Percentiles rank a stretch among this genome's conserved stretches.
These are phyloP conservation scores for Auriscalpium vulgare DNA, from an alignment of 768 basidiomycete genomes.

Conservation along the genomic window DNA sequence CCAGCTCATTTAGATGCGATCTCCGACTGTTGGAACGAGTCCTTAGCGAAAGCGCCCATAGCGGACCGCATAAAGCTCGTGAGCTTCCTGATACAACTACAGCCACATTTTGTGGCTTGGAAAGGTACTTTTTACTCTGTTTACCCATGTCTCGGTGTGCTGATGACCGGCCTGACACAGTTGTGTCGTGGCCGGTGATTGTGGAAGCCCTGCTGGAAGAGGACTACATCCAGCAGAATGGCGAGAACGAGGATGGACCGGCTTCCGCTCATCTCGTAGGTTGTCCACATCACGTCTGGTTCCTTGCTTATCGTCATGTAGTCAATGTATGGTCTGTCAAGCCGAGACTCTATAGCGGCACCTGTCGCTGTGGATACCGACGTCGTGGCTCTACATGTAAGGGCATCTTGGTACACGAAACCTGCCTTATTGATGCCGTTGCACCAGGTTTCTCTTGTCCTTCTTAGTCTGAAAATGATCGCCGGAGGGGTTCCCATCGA, in stretches of 20 bases:
- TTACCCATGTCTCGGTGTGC: neutral
- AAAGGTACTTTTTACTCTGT: conserved; percentile 33
- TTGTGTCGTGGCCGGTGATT: conserved; percentile 58
- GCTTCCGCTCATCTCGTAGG: conserved; percentile 36
- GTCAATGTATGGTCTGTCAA: conserved; percentile 40
- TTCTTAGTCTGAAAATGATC: conserved; percentile 59
- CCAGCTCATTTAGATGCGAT: conserved; percentile 61
- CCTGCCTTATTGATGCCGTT: neutral
- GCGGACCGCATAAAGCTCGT: conserved; percentile 50
- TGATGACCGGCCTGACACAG: conserved; percentile 25
- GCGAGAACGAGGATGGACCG: conserved; percentile 31
- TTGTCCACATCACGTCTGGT: neutral
- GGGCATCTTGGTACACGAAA: neutral
- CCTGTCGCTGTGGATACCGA: conserved; percentile 35
- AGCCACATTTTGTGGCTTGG: conserved; percentile 63
- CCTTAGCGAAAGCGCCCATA: conserved; percentile 45
- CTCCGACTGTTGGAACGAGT: conserved; percentile 60
- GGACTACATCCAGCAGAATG: conserved; percentile 34
- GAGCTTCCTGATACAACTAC: conserved; percentile 59
- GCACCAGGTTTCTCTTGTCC: conserved; percentile 43
- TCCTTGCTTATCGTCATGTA: conserved; percentile 13
- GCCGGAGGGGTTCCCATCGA: conserved; percentile 54
- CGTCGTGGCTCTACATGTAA: conserved; percentile 37
- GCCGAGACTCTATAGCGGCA: conserved; percentile 16
- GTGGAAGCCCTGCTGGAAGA: conserved; percentile 51